phyloP scores from a whole-genome alignment of 352 stramenopile genomes.

The Phytophthora pluvialis region DNA sequence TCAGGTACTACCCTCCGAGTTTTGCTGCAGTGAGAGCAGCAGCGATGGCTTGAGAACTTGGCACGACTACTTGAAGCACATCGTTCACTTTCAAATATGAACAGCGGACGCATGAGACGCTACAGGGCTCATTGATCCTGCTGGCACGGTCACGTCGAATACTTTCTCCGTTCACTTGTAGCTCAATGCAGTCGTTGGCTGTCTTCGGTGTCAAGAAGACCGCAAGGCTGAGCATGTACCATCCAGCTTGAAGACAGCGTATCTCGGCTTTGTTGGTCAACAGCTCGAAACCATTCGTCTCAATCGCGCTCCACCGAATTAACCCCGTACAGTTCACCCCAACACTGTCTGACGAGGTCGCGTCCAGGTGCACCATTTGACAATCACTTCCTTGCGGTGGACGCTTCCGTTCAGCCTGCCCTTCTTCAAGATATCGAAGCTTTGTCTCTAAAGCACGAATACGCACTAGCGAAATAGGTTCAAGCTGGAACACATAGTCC shows the following conservation, averaged over 20 bases:
- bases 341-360: background rate
- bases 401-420: background rate
- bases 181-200: background rate
- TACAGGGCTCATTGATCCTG: background rate
- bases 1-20: background rate
- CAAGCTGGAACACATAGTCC: conserved; percentile 1
- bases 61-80: background rate
- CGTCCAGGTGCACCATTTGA: background rate
- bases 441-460: conserved; percentile 11
- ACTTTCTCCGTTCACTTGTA: background rate
- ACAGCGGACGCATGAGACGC: background rate
- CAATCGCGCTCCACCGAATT: background rate
- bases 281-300: conserved; percentile 1
- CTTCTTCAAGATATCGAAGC: background rate
- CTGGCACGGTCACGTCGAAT: background rate
- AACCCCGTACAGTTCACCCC: background rate
- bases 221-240: conserved; percentile 6
- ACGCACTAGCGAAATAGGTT: conserved; percentile 6
- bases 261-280: background rate
- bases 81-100: background rate
- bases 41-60: background rate
- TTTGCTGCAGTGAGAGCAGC: conserved; percentile 2
- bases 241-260: background rate
- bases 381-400: background rate
- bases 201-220: background rate